Evolutionary conservation across 345 rosid genomes (phyloP).

Genomic region (Camelina laxa): DNA sequence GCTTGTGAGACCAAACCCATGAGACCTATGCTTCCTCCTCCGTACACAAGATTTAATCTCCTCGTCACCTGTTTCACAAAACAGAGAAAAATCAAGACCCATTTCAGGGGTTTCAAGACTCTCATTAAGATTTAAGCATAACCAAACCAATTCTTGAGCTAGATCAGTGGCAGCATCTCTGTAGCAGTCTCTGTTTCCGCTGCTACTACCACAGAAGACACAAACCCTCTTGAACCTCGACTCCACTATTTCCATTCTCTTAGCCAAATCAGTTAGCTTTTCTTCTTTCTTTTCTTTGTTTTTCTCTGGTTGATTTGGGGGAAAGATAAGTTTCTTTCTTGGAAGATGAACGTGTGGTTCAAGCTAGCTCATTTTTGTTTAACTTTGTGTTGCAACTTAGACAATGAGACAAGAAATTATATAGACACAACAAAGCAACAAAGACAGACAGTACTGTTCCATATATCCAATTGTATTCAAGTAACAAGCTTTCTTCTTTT

Average conservation of each 20-base stretch:
- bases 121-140: not conserved
- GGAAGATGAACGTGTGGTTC: slow-evolving; percentile 34
- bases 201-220: slow-evolving; percentile 87
- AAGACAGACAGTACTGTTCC: slow-evolving; percentile 39
- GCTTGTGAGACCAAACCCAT: slow-evolving; percentile 94
- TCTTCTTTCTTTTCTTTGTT: not conserved
- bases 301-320: not conserved
- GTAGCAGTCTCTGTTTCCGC: slow-evolving; percentile 80
- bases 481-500: slow-evolving; percentile 38
- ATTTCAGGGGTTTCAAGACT: slow-evolving; percentile 17
- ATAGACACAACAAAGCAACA: slow-evolving; percentile 40
- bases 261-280: slow-evolving; percentile 9
- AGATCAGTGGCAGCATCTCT: slow-evolving; percentile 81
- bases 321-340: slow-evolving; percentile 9
- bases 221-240: slow-evolving; percentile 83
- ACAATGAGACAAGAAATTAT: slow-evolving; percentile 38
- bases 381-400: slow-evolving; percentile 45
- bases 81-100: slow-evolving; percentile 11
- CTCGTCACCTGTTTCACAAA: slow-evolving; percentile 56
- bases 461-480: slow-evolving; percentile 31
- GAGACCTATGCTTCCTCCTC: slow-evolving; percentile 94
- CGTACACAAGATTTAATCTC: slow-evolving; percentile 86
- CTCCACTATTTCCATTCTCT: slow-evolving; percentile 38
- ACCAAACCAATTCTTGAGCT: slow-evolving; percentile 73
- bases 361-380: slow-evolving; percentile 43